Percentiles rank a stretch among this genome's conserved stretches.
Conservation (phyloP, 768 basidiomycete species). For the Dendrothele bispora region DNA sequence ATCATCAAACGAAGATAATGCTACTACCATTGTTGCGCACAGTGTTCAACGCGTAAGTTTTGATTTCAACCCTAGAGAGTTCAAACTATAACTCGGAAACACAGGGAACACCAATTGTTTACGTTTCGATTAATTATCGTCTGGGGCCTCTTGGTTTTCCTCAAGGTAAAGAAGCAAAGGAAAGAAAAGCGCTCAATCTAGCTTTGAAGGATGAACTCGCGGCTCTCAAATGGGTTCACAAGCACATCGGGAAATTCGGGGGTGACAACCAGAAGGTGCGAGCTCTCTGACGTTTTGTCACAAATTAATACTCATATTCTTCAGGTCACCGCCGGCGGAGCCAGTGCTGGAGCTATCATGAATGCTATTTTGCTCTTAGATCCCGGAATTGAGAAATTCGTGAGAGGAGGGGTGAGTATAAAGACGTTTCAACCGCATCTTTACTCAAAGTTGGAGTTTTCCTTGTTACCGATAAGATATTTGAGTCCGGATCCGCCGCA, state of each 20-base stretch:
- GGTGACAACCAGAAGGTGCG: constrained; percentile 26
- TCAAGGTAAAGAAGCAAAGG: constrained; percentile 31
- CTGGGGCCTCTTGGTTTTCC: constrained; percentile 48
- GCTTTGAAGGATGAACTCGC: constrained; percentile 29
- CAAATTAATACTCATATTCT: background rate
- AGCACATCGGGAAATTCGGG: constrained; percentile 33
- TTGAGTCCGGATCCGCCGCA: constrained; percentile 28
- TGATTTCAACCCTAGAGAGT: background rate
- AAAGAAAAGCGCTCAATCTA: constrained; percentile 9
- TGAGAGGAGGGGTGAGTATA: constrained; percentile 15
- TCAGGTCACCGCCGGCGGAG: constrained; percentile 53
- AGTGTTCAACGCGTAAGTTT: constrained; percentile 3
- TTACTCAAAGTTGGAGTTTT: background rate
- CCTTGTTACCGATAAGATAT: constrained; percentile 18
- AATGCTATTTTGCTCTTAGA: constrained; percentile 40
- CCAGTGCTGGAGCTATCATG: constrained; percentile 53
- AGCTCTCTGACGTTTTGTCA: too few relatives aligned
- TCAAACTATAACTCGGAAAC: background rate
- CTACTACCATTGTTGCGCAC: background rate
- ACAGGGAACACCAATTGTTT: constrained; percentile 43
- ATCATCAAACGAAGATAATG: background rate
- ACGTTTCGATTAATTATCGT: constrained; percentile 40
- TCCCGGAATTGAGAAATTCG: constrained; percentile 13
- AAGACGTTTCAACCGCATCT: background rate
- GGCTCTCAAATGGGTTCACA: constrained; percentile 36